Evolutionary conservation across 1,139 yeast genomes (phyloP).

Genomic region (Debaryomyces sp.): DNA sequence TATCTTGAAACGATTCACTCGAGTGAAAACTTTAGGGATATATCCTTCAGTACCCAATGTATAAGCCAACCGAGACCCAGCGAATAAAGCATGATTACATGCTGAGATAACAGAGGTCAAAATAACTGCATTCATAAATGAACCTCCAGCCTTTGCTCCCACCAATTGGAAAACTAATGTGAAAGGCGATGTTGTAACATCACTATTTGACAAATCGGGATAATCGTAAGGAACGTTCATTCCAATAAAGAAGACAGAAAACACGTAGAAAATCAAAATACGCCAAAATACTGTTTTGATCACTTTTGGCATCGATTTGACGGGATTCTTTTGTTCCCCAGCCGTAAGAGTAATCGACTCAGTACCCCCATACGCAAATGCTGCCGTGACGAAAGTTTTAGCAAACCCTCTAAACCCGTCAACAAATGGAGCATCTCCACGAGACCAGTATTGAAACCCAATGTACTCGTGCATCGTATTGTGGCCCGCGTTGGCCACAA

Average conservation of each 20-base stretch:
- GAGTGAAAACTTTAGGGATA: slow-evolving; percentile 39
- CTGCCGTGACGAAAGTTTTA: slow-evolving; percentile 51
- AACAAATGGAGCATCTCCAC: slow-evolving; percentile 46
- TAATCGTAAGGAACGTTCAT: slow-evolving; percentile 47
- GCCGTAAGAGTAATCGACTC: slow-evolving; percentile 68
- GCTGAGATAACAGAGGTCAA: slow-evolving; percentile 50
- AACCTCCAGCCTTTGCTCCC: slow-evolving; percentile 47
- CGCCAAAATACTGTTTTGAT: slow-evolving; percentile 62
- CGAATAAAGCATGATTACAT: slow-evolving; percentile 48
- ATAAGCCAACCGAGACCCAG: slow-evolving; percentile 46
- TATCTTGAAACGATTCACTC: slow-evolving; percentile 35
- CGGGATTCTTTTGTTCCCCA: slow-evolving; percentile 66
- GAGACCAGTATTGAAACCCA: slow-evolving; percentile 42
- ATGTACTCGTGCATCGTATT: slow-evolving; percentile 37
- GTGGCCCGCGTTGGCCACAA: slow-evolving; percentile 39
- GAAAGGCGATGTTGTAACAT: slow-evolving; percentile 62
- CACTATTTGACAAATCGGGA: slow-evolving; percentile 41
- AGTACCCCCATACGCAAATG: slow-evolving; percentile 71
- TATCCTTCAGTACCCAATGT: slow-evolving; percentile 45
- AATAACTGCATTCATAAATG: slow-evolving; percentile 49
- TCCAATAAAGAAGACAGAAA: slow-evolving; percentile 48
- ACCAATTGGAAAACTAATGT: slow-evolving; percentile 62
- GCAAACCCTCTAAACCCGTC: slow-evolving; percentile 45
- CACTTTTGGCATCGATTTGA: slow-evolving; percentile 57
- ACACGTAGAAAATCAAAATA: slow-evolving; percentile 40